A percentile compares a stretch with the other conserved stretches of the same genome.
These are phyloP conservation scores for Juncus effusus DNA, from an alignment of 176 grass and related monocot species.

Conservation along the genomic window DNA sequence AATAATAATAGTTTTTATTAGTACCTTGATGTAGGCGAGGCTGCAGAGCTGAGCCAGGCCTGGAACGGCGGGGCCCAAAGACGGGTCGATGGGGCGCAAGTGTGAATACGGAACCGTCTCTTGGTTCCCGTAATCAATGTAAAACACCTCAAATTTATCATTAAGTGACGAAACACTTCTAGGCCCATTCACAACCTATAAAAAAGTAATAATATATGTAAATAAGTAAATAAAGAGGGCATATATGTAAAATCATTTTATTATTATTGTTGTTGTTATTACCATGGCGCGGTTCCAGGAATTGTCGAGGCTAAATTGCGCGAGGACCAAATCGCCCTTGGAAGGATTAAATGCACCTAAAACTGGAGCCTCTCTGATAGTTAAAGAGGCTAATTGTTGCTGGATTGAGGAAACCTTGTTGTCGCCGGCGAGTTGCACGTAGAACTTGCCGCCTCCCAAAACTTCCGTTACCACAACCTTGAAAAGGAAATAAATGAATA, in stretches of 20 bases:
- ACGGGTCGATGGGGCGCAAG: slow-evolving; percentile 64
- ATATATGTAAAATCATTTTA: background rate
- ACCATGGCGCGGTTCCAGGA: slow-evolving; percentile 99
- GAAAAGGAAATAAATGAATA: slow-evolving; percentile 9
- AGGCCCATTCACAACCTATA: slow-evolving; percentile 91
- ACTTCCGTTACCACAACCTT: slow-evolving; percentile 89
- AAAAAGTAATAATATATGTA: slow-evolving; percentile 4
- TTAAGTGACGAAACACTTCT: slow-evolving; percentile 62
- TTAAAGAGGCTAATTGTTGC: slow-evolving; percentile 75
- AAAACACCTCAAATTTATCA: slow-evolving; percentile 94
- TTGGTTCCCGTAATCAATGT: slow-evolving; percentile 97
- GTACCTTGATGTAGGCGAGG: slow-evolving; percentile 85
- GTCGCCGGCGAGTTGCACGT: slow-evolving; percentile 84
- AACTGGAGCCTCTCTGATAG: slow-evolving; percentile 73
- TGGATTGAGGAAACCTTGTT: slow-evolving; percentile 74
- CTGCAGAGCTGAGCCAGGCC: slow-evolving; percentile 79
- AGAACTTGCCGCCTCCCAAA: slow-evolving; percentile 87
- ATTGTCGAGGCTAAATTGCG: slow-evolving; percentile 83
- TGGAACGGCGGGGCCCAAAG: slow-evolving; percentile 47
- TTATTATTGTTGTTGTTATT: slow-evolving; percentile 9
- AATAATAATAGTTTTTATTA: background rate
- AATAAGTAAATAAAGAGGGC: background rate
- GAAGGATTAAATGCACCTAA: slow-evolving; percentile 87
- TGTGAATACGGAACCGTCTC: slow-evolving; percentile 73
- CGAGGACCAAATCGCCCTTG: slow-evolving; percentile 83